Evolutionary conservation across 331 rosid species (phyloP), one percentile per base, ranked within the genome.

Genomic region (Cydonia oblonga): DNA sequence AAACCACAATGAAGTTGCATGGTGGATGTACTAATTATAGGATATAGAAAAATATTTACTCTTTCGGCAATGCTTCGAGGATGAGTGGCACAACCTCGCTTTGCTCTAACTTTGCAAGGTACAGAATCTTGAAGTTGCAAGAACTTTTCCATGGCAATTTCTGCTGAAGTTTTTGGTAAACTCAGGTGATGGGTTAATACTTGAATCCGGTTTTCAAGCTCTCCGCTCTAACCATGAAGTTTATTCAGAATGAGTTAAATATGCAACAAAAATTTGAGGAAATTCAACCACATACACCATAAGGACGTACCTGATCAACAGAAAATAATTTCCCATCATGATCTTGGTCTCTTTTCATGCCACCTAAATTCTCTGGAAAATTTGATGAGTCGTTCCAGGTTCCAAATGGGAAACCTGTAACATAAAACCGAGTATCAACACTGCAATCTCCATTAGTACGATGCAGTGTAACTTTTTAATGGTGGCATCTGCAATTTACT

Each of bases 11-110:
- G 14, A 23, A 57, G 29, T 57, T 12, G 2, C 16, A 57, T 5
- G 29, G 62, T 23, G 62, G 15, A 57, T 13, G 26, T 23, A 11
- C 29, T 9, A 57, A 57, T 46, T 46, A 15, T 0, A 35, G 20
- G 32, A 58, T 32, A 60, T 5, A 49, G 70, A 16, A 9, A 57
- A 64, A 30, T 67, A 28, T 65, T 35, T 83, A 89, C 97, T 84
- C 98, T 81, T 85, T 93, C 97, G 2, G 98, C 98, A 68, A 93
- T 87, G 78, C 98, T 93, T 80, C 98, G 80, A 68, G 98, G 98
- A 85, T 93, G 98, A 64, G 98, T 93, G 25, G 98, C 98, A 18
- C 89, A 91, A 32, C 98, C 98, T 65, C 98, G 84, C 87, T 93
- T 93, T 16, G 98, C 98, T 84, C 98, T 82, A 69, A 89, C 85